phyloP scores from a whole-genome alignment of 495 filamentous ascomycete genomes.

The Penicillium crystallinum region DNA sequence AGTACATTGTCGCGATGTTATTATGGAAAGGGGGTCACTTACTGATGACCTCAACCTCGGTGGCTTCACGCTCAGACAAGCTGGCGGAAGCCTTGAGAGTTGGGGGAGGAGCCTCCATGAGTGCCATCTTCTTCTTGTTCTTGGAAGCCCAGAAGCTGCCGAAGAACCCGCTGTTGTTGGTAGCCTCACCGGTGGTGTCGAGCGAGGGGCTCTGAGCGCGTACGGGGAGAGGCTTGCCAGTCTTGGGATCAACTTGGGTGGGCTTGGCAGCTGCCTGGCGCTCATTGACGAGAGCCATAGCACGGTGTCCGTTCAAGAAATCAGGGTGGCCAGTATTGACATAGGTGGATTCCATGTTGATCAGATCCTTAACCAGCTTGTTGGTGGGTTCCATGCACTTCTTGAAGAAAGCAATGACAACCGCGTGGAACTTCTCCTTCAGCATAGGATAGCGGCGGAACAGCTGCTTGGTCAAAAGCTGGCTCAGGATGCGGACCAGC shows the following conservation, averaged over 20 bases:
- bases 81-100: conserved; percentile 90
- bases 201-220: conserved; percentile 64
- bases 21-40: conserved; percentile 36
- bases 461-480: conserved; percentile 80
- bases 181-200: conserved; percentile 50
- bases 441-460: conserved; percentile 88
- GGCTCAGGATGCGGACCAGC: conserved; percentile 88
- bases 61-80: conserved; percentile 82
- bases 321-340: conserved; percentile 99
- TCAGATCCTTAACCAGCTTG: conserved; percentile 90
- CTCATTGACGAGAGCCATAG: conserved; percentile 97
- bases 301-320: conserved; percentile 90
- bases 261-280: conserved; percentile 74
- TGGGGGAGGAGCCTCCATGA: conserved; percentile 93
- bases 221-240: conserved; percentile 84
- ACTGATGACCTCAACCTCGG: conserved; percentile 99
- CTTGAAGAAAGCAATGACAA: conserved; percentile 96
- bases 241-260: conserved; percentile 98
- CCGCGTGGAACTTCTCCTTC: conserved; percentile 93
- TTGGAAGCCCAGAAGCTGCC: conserved; percentile 96
- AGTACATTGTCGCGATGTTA: not conserved
- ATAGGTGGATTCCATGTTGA: conserved; percentile 93
- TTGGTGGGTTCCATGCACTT: conserved; percentile 96
- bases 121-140: conserved; percentile 99
- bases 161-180: conserved; percentile 75